Evolutionary conservation across 495 filamentous ascomycete genomes (phyloP), one percentile per base, ranked within the genome.

Genomic region (Podospora appendiculata): DNA sequence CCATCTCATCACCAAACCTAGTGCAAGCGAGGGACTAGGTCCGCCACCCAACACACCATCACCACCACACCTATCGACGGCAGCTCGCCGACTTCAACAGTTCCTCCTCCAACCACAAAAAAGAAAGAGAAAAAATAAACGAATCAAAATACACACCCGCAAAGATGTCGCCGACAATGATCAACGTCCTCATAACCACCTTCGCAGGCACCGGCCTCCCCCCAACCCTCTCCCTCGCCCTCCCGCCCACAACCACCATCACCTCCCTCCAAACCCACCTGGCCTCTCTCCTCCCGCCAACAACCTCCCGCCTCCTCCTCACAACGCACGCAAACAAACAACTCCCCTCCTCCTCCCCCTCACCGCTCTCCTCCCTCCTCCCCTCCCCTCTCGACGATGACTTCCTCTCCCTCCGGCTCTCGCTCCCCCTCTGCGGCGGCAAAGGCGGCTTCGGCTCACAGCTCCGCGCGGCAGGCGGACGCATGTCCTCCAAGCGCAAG

Each of bases 381-480:
- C 75, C 83, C 14, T 69, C 74, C 46, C 58, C 55, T 38, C 51
- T 62, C n/a, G 48, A 75, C 54, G 78, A 57, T 74, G 75, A 74
- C 52, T 82, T 96, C 57, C 78, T 98, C 49, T 82, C 89, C 2
- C 79, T 97, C 9, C 89, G 89, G 43, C 79, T 97, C 25, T 82
- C 82, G 13, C 72, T 82, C 7, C 74, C 86, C 9, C 71, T 96
- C 39, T 84, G 82, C 59, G 93, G 93, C 63, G 93, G 93, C 59
- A 98, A 98, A 64, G 93, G 93, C 65, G 93, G 93, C 51, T 98
- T 98, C 69, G 93, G 93, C 56, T 95, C 90, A 6, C 94, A 97
- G 68, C 84, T 98, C 32, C 89, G 93, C 64, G 93, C 93, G 5
- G 93, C 93, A 12, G 93, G 93, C 63, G 93, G 93, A 13, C 93